Evolutionary conservation across 176 grass and related monocot species (phyloP).

Genomic region (Carex littledalei): DNA sequence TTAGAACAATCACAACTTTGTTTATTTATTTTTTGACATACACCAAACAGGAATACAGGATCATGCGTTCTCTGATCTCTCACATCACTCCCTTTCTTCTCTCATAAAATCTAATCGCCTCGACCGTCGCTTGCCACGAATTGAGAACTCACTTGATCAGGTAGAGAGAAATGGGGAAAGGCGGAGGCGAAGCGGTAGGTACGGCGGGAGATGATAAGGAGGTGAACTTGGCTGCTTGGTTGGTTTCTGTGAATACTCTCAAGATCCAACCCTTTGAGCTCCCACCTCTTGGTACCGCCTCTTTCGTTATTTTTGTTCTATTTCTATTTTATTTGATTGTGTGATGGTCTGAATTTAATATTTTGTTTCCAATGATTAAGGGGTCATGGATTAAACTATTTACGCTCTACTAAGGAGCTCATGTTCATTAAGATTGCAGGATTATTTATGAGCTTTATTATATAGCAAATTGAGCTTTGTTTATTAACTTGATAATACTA

Average conservation of each 20-base stretch:
- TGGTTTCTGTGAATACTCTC: constrained; percentile 77
- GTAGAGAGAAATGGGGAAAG: constrained; percentile 55
- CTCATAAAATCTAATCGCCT: constrained; percentile 13
- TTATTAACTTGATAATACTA: not conserved
- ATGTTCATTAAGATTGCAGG: not conserved
- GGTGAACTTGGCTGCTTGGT: constrained; percentile 96
- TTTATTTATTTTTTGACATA: too few species aligned
- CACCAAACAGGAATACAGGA: not conserved
- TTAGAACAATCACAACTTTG: not conserved
- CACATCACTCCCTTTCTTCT: constrained; percentile 10
- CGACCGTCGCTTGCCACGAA: not conserved
- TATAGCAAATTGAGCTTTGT: not conserved
- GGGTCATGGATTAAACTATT: not conserved
- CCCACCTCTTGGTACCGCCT: constrained; percentile 43
- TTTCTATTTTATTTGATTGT: not conserved
- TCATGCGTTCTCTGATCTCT: not conserved
- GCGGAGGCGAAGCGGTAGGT: constrained; percentile 42
- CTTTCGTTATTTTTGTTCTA: not conserved
- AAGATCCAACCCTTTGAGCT: constrained; percentile 92
- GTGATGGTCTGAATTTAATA: not conserved
- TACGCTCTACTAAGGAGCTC: not conserved
- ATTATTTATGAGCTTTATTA: not conserved
- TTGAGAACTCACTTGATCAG: not conserved
- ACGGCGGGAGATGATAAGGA: constrained; percentile 23
- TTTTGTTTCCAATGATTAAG: not conserved